These are phyloP conservation scores for Aschersonia sp. DNA, from an alignment of 2,329 filamentous ascomycete genomes.

Conservation along the genomic window DNA sequence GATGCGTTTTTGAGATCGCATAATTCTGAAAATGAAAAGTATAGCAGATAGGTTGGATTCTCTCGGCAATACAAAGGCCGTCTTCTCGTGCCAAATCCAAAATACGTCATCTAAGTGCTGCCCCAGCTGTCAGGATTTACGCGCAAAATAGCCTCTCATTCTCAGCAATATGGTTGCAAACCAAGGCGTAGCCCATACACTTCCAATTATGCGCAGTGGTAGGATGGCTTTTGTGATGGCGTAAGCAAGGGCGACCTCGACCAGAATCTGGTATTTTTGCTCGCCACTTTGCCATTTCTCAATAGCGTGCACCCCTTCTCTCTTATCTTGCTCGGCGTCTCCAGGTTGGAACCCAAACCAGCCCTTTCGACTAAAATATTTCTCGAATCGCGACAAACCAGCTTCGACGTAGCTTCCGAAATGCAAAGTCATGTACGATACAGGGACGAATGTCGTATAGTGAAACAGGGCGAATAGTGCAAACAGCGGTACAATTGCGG, in stretches of 20 bases:
- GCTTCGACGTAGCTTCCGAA: conserved; percentile 38
- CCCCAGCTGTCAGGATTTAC: conserved; percentile 8
- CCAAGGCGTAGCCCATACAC: conserved; percentile 84
- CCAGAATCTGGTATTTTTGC: conserved; percentile 38
- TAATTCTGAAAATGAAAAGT: too few species aligned
- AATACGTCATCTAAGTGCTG: background rate
- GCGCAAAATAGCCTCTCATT: conserved; percentile 15
- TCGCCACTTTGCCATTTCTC: conserved; percentile 24
- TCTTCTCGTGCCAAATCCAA: background rate
- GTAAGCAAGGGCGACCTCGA: conserved; percentile 75
- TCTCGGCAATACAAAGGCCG: background rate
- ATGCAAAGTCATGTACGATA: conserved; percentile 32
- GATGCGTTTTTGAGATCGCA: conserved; percentile 1
- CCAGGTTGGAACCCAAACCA: conserved; percentile 55
- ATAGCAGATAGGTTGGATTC: too few species aligned
- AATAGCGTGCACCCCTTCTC: conserved; percentile 13
- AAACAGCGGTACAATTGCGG: conserved; percentile 67
- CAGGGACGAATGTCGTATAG: conserved; percentile 59
- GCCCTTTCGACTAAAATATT: conserved; percentile 62
- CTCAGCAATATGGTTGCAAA: conserved; percentile 57
- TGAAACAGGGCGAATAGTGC: conserved; percentile 67
- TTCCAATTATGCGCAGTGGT: conserved; percentile 59
- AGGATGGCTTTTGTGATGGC: conserved; percentile 77
- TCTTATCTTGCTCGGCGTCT: conserved; percentile 6
- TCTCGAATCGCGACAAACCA: conserved; percentile 60